A percentile compares a stretch with the other conserved stretches of the same genome.
These are phyloP conservation scores for Melanomma pulvis-pyrius DNA, from an alignment of 495 filamentous ascomycete species.

Conservation along the genomic window DNA sequence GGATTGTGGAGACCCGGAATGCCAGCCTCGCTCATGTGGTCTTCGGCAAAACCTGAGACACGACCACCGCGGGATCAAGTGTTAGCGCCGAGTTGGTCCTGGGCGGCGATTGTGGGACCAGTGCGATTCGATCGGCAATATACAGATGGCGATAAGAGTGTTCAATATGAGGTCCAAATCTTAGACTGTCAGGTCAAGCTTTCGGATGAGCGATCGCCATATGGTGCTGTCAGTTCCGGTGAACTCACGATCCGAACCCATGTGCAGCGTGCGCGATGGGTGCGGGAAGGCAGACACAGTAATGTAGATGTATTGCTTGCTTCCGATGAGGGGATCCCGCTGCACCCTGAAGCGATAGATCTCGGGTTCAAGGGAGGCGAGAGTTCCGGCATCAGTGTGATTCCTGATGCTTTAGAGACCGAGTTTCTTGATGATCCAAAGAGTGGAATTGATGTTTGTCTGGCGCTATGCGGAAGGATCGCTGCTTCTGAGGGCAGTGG, in stretches of 20 bases:
- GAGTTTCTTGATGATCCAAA: background rate
- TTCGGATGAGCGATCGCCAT: background rate
- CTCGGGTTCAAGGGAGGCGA: background rate
- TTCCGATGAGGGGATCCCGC: background rate
- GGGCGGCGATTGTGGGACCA: background rate
- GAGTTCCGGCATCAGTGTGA: background rate
- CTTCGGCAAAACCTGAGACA: background rate
- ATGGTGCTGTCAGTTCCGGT: background rate
- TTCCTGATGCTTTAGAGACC: background rate
- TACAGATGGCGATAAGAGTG: background rate
- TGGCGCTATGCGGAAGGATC: background rate
- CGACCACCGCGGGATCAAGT: background rate
- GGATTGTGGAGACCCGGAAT: conserved; percentile 40
- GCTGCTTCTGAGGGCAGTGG: background rate
- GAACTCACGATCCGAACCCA: background rate
- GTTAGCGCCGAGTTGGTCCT: background rate
- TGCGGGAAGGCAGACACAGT: background rate
- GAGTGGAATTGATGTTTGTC: background rate
- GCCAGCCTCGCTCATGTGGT: conserved; percentile 3
- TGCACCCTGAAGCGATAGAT: background rate
- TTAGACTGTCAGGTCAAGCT: background rate
- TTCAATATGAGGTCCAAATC: background rate
- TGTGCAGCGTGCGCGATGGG: background rate
- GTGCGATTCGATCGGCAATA: background rate
- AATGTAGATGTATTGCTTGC: background rate